Evolutionary conservation across 73 alveolate genomes (phyloP).

Genomic region (Paramecium caudatum): DNA sequence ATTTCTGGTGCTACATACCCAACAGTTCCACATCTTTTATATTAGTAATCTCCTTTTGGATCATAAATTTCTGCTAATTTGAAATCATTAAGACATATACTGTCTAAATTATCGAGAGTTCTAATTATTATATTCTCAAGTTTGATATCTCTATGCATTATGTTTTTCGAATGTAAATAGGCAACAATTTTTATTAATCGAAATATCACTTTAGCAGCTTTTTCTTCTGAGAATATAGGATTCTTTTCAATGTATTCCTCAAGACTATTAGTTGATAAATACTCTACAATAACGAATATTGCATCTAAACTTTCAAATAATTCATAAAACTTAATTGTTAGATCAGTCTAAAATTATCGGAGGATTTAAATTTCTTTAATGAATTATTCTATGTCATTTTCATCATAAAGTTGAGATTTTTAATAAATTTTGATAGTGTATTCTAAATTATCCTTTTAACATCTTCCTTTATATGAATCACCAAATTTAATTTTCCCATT

Average conservation of each 20-base stretch:
- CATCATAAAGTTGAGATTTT: not conserved
- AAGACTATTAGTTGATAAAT: slow-evolving; percentile 61
- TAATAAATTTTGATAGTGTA: not conserved
- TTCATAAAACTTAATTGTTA: slow-evolving; percentile 65
- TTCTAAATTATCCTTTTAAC: not conserved
- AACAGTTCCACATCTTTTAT: slow-evolving; percentile 95
- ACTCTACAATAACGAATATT: slow-evolving; percentile 53
- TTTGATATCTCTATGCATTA: slow-evolving; percentile 90
- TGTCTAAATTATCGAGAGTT: slow-evolving; percentile 80
- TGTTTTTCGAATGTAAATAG: slow-evolving; percentile 83
- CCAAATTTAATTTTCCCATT: slow-evolving; percentile 32
- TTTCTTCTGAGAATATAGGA: slow-evolving; percentile 72
- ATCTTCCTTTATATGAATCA: not conserved
- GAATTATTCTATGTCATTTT: not conserved
- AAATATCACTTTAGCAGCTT: slow-evolving; percentile 3
- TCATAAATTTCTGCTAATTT: slow-evolving; percentile 77
- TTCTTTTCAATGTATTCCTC: not conserved
- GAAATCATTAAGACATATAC: slow-evolving; percentile 87
- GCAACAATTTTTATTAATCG: slow-evolving; percentile 30
- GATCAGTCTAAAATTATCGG: slow-evolving; percentile 24
- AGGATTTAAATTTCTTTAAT: slow-evolving; percentile 49
- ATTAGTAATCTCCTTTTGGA: slow-evolving; percentile 61
- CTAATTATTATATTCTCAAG: slow-evolving; percentile 89
- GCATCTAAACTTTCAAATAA: slow-evolving; percentile 67
- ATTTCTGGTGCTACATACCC: slow-evolving; percentile 98